These are phyloP conservation scores for Sergeia podlipaevii DNA, from an alignment of 208 protist species.

Conservation along the genomic window DNA sequence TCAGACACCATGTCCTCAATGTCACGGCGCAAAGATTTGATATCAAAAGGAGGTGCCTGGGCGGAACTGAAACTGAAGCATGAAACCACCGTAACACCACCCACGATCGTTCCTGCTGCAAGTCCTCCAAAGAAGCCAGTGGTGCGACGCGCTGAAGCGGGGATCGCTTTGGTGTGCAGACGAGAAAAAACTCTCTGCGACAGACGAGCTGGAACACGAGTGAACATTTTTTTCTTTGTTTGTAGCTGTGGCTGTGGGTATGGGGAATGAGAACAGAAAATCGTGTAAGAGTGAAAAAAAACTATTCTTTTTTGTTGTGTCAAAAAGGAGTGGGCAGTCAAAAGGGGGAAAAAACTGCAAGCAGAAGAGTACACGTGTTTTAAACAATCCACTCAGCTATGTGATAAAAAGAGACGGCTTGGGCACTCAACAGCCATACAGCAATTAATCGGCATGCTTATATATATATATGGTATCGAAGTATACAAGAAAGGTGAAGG, in stretches of 20 bases:
- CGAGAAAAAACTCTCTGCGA: slow-evolving; percentile 31
- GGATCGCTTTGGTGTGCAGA: slow-evolving; percentile 3
- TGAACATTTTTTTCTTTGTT: slow-evolving; percentile 22
- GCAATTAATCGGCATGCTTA: no score
- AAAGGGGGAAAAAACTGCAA: no score
- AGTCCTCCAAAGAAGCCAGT: slow-evolving; percentile 20
- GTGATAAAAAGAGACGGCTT: no score
- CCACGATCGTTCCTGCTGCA: slow-evolving; percentile 23
- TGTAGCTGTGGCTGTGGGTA: neutral
- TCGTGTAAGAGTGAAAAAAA: neutral
- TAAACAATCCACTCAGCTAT: no score
- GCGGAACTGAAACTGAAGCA: slow-evolving; percentile 15
- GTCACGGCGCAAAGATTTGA: slow-evolving; percentile 34
- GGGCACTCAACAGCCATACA: no score
- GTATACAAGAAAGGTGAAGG: no score
- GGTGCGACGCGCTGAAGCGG: slow-evolving; percentile 11
- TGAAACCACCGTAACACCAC: slow-evolving; percentile 34
- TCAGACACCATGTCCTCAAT: slow-evolving; percentile 52
- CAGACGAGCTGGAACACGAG: slow-evolving; percentile 23
- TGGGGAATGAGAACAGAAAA: neutral
- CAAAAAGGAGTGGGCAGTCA: no score
- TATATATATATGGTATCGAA: no score
- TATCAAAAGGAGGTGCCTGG: slow-evolving; percentile 51
- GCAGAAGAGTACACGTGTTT: no score
- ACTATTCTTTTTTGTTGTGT: no score